Percentiles rank a stretch among this genome's conserved stretches.
Conservation (phyloP, 2,329 filamentous ascomycete genomes). For the Sphaceloma murrayae region DNA sequence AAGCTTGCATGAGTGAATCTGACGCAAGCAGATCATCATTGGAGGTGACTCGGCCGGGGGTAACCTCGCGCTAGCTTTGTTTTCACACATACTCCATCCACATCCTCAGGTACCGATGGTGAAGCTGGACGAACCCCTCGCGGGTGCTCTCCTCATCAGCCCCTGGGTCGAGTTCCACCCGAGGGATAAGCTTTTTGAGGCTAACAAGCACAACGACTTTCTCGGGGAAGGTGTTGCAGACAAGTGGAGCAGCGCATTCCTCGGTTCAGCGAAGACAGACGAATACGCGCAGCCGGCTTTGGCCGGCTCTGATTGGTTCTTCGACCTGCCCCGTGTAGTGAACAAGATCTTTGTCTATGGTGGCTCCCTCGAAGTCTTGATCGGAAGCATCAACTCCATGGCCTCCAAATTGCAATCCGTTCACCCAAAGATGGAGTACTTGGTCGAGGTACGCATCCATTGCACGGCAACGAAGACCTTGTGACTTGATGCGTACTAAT, state of each 20-base stretch:
- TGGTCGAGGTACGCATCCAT: constrained; percentile 24
- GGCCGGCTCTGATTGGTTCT: constrained; percentile 47
- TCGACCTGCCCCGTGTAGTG: constrained; percentile 36
- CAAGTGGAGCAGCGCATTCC: constrained; percentile 42
- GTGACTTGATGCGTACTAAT: no score
- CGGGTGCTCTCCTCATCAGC: constrained; percentile 45
- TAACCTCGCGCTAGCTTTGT: constrained; percentile 38
- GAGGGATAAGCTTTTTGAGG: constrained; percentile 33
- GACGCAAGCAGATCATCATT: constrained; percentile 34
- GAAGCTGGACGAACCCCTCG: constrained; percentile 35
- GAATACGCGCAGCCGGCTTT: constrained; percentile 45
- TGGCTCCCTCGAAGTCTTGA: constrained; percentile 47
- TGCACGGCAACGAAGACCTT: no score
- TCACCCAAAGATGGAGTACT: constrained; percentile 28
- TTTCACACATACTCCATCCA: constrained; percentile 47
- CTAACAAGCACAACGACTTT: constrained; percentile 44
- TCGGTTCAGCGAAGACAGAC: constrained; percentile 34
- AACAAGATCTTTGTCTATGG: constrained; percentile 44
- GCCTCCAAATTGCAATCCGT: constrained; percentile 38
- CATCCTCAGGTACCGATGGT: constrained; percentile 43
- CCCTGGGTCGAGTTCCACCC: constrained; percentile 50
- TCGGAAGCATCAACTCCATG: constrained; percentile 47
- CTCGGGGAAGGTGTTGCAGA: constrained; percentile 34
- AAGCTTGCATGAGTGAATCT: constrained; percentile 3
- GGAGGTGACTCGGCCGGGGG: constrained; percentile 47